Evolutionary conservation across 805 yeast genomes (phyloP), one percentile per base, ranked within the genome.

Genomic region (Candida nitratophila): DNA sequence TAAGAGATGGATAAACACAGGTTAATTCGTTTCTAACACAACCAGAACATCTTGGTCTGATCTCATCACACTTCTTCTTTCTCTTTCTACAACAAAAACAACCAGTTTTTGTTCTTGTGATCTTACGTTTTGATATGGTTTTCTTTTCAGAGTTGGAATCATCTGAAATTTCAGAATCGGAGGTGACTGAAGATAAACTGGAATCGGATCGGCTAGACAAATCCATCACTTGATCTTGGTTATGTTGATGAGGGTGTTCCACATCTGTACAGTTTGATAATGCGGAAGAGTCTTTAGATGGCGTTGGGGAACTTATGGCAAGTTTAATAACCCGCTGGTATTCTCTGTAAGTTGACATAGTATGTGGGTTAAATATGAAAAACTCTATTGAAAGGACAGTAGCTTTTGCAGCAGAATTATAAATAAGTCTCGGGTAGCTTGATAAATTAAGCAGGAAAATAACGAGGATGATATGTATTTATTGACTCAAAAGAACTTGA

Each of bases 21-120:
- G 59, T 51, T 14, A 63, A 50, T 50, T 48, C 53, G 45, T 64
- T 64, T 46, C 68, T 49, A 2, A 51, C 40, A 46, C 69, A 65
- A 9, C 68, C 69, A 0, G 66, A 56, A 44, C 69, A 65, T 5
- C 55, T 51, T 3, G 68, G 68, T 44, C 54, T 55, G 27, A 50
- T 43, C 45, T 64, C 68, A 43, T 64, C 65, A 47, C 69, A 65
- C 53, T 65, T 65, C 65, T 64, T 65, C 63, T 64, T 64, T 41
- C 69, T 52, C 39, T 49, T 57, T 21, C 69, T 60, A 42, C 70
- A 65, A 43, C 68, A 64, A 47, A 60, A 61, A 44, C 70, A 65
- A 2, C 70, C 70, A 1, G 68, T 64, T 42, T 64, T 65, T 2
- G 67, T 62, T 44, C 68, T 54, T 8, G 64, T 59, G 24, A 63